Evolutionary conservation across 2,329 filamentous ascomycete species (phyloP), one percentile per base, ranked within the genome.

Genomic region (Pseudocercospora macadamiae): DNA sequence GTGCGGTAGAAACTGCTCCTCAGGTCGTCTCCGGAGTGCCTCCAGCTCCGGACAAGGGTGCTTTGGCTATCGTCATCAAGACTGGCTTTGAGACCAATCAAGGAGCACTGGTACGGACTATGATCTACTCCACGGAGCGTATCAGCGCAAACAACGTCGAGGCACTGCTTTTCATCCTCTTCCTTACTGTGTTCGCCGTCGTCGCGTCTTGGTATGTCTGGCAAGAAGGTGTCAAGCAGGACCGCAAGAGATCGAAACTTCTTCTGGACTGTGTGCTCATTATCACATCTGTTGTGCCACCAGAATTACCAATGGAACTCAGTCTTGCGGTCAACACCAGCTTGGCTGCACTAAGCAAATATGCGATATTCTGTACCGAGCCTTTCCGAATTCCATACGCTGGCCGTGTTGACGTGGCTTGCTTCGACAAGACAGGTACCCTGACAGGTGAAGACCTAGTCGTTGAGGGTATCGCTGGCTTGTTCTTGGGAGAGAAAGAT

Each of bases 191-290:
- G 69, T 99, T 99, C 78, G 96, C 96, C 69, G 86, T 99, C 73
- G 96, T 95, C 56, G 95, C 95, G 53, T 96, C 95, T 10, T 97
- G 95, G 93, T 99, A 99, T 75, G 95, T 99, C 60, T 99, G 95
- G 95, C 86, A 93, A 62, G 93, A 99, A 77, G 96, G 95, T 79
- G 93, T 99, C 55, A 84, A 85, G 73, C 92, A 90, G 79, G 93
- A 97, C 71, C 89, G 95, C 73, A 97, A 99, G 81, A 89, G 95
- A 65, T 97, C 93, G 47, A 99, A 99, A 84, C 86, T 99, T 36
- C 85, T 99, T 59, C 86, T 99, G 54, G 96, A 99, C 79, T 99
- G 96, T 73, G 86, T 99, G 76, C 88, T 99, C 75, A 99, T 99
- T 70, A 86, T 99, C 69, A 99, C 95, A 37, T 97, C 92, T 72